These are phyloP conservation scores for Aspergillus cejpii DNA, from an alignment of 2,329 filamentous ascomycete genomes.

Conservation along the genomic window DNA sequence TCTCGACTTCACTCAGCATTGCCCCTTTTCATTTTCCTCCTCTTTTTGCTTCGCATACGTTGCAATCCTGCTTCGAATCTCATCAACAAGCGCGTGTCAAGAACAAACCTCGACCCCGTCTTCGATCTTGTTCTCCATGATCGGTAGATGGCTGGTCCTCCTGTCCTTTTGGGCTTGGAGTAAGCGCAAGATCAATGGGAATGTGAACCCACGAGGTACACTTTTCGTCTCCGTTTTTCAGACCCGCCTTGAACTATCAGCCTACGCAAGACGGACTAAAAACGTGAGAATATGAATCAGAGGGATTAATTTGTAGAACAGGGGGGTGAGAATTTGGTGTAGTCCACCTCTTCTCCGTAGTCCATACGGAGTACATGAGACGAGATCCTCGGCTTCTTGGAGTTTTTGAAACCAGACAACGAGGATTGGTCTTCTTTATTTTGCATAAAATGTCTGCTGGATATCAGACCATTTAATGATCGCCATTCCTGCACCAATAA, in stretches of 20 bases:
- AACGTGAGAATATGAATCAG: slow-evolving; percentile 46
- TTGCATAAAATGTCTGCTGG: no score
- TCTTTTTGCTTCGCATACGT: slow-evolving; percentile 6
- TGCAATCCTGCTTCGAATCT: not conserved
- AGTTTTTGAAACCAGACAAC: no score
- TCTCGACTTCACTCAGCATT: slow-evolving; percentile 10
- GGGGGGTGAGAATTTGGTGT: no score
- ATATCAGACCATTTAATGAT: no score
- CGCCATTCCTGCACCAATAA: no score
- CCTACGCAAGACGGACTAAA: slow-evolving; percentile 51
- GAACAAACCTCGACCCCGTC: slow-evolving; percentile 49
- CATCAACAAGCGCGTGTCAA: slow-evolving; percentile 23
- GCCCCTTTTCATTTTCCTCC: slow-evolving; percentile 5
- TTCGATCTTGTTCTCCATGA: slow-evolving; percentile 42
- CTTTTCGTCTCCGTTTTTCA: slow-evolving; percentile 46
- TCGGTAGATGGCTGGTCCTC: slow-evolving; percentile 46
- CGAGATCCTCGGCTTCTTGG: no score
- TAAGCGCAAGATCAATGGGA: slow-evolving; percentile 47
- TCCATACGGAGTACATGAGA: no score
- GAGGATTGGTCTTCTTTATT: no score
- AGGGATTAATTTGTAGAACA: no score
- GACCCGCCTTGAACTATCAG: slow-evolving; percentile 47
- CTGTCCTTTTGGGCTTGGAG: slow-evolving; percentile 13
- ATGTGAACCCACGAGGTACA: slow-evolving; percentile 29
- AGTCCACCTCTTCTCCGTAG: no score